These are phyloP conservation scores for Fraxinus angustifolia DNA, from an alignment of 305 asterid genomes.

Conservation along the genomic window DNA sequence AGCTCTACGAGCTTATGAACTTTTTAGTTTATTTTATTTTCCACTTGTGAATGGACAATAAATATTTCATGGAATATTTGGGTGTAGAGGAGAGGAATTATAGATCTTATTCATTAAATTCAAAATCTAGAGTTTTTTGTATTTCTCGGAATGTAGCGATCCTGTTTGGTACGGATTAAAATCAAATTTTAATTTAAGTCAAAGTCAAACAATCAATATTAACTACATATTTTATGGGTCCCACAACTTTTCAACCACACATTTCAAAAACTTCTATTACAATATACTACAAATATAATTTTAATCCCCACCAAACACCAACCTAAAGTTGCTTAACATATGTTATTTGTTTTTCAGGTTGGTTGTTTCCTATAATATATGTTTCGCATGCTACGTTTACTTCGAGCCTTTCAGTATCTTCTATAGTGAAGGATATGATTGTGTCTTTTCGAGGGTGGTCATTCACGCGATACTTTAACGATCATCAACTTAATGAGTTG, in stretches of 20 bases:
- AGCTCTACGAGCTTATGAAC: constrained; percentile 12
- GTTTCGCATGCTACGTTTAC: neutral
- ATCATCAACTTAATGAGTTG: neutral
- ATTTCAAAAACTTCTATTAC: too few species aligned
- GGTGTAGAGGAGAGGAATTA: neutral
- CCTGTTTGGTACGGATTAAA: too few species aligned
- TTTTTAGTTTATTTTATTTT: neutral
- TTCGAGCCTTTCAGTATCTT: neutral
- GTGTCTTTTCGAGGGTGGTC: neutral
- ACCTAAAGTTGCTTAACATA: neutral
- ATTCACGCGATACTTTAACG: neutral
- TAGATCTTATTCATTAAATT: neutral
- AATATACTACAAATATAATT: too few species aligned
- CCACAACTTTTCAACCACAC: too few species aligned
- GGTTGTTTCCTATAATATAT: neutral
- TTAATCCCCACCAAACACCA: neutral
- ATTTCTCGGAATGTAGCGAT: neutral
- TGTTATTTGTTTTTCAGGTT: neutral
- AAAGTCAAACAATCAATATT: too few species aligned
- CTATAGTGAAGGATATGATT: neutral
- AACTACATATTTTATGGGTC: too few species aligned
- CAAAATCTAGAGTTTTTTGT: neutral
- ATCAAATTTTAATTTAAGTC: too few species aligned
- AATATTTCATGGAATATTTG: neutral
- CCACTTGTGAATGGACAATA: neutral